Evolutionary conservation across 257 asterid genomes (phyloP).

Genomic region (Primulina tabacum): DNA sequence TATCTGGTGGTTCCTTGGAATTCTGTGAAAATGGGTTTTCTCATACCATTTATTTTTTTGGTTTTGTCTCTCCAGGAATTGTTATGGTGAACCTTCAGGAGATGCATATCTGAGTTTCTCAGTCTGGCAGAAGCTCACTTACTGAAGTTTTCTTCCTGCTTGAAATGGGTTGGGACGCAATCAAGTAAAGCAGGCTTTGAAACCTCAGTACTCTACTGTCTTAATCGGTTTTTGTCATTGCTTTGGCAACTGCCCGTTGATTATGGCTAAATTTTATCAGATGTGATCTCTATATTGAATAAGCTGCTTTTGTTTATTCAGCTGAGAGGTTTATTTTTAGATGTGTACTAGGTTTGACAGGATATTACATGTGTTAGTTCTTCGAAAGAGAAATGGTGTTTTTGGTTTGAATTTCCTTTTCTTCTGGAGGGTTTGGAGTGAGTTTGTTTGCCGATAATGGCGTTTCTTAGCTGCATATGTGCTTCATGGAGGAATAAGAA

Average conservation of each 20-base stretch:
- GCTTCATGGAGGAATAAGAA: slow-evolving; percentile 41
- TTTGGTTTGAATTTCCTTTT: slow-evolving; percentile 13
- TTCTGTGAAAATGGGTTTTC: neutral
- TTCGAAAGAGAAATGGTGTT: neutral
- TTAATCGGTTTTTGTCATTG: slow-evolving; percentile 33
- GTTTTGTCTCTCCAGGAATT: slow-evolving; percentile 38
- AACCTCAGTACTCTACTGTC: slow-evolving; percentile 27
- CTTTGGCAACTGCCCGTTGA: slow-evolving; percentile 60
- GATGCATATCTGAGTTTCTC: slow-evolving; percentile 41
- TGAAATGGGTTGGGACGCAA: slow-evolving; percentile 41
- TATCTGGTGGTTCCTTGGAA: no score
- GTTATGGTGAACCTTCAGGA: slow-evolving; percentile 49
- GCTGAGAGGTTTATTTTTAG: slow-evolving; percentile 23
- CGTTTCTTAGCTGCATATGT: slow-evolving; percentile 40
- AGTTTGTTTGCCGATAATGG: slow-evolving; percentile 35
- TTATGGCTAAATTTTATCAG: slow-evolving; percentile 47
- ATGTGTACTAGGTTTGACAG: slow-evolving; percentile 29
- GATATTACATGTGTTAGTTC: neutral
- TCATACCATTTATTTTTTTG: neutral
- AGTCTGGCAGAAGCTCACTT: slow-evolving; percentile 59
- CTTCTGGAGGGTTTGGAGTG: slow-evolving; percentile 16
- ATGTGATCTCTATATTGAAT: slow-evolving; percentile 28
- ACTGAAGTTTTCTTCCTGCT: slow-evolving; percentile 28
- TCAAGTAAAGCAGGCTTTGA: slow-evolving; percentile 28
- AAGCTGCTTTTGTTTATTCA: slow-evolving; percentile 19